phyloP scores from a whole-genome alignment of 2,329 filamentous ascomycete genomes.

The Talaromyces sp. region DNA sequence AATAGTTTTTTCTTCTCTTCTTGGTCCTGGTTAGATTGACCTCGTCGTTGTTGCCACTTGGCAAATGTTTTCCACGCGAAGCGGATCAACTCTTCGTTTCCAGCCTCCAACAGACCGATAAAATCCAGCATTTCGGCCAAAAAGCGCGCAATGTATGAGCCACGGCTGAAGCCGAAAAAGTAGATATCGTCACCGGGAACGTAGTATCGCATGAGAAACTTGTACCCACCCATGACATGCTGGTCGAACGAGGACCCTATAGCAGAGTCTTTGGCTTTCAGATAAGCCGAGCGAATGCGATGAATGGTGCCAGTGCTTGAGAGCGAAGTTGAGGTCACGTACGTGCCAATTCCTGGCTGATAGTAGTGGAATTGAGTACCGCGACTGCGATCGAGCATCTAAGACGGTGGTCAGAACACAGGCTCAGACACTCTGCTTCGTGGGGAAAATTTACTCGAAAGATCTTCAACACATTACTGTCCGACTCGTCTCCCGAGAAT shows the following conservation, averaged over 20 bases:
- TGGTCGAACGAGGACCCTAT: slow-evolving; percentile 76
- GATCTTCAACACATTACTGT: slow-evolving; percentile 49
- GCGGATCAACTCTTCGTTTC: slow-evolving; percentile 79
- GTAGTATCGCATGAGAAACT: slow-evolving; percentile 74
- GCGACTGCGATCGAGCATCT: slow-evolving; percentile 43
- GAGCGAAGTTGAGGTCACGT: slow-evolving; percentile 38
- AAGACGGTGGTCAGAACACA: slow-evolving; percentile 1
- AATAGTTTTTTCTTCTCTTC: slow-evolving; percentile 54
- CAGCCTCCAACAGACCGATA: slow-evolving; percentile 72
- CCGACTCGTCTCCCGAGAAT: slow-evolving; percentile 42
- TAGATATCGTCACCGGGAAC: slow-evolving; percentile 59
- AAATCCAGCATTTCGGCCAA: slow-evolving; percentile 82
- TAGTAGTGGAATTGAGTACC: slow-evolving; percentile 43
- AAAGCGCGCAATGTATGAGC: slow-evolving; percentile 70
- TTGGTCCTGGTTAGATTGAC: slow-evolving; percentile 29
- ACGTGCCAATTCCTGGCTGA: slow-evolving; percentile 46
- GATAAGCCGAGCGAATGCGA: slow-evolving; percentile 53
- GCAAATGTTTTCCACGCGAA: slow-evolving; percentile 69
- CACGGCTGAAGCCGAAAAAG: slow-evolving; percentile 71
- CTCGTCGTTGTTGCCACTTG: slow-evolving; percentile 40
- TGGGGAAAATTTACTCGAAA: slow-evolving; percentile 35
- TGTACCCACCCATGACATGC: slow-evolving; percentile 80
- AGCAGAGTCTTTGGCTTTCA: slow-evolving; percentile 61
- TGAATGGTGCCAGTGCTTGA: slow-evolving; percentile 34
- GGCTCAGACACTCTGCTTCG: background rate